A percentile compares a stretch with the other conserved stretches of the same genome.
Conservation (phyloP, 2,329 filamentous ascomycete species). For the Rosellinia necatrix region DNA sequence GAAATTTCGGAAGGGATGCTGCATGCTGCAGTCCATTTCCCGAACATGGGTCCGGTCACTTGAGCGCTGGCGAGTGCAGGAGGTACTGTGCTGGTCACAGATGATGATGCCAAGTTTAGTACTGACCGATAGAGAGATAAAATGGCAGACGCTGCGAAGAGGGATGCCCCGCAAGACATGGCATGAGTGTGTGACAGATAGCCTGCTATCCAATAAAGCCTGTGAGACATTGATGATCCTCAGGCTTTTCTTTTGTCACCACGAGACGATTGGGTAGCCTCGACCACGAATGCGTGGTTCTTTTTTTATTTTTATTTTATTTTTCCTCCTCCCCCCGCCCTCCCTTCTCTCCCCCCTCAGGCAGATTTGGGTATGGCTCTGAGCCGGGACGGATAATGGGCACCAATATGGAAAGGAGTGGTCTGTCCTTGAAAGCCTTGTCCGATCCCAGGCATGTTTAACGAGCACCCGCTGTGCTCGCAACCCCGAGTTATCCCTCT, state of each 20-base stretch:
- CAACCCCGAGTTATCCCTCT: background rate
- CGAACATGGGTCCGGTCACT: conserved; percentile 28
- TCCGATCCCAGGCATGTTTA: conserved; percentile 31
- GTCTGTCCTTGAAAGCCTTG: conserved; percentile 24
- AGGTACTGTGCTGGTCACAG: background rate
- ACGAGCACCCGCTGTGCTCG: conserved; percentile 26
- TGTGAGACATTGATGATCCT: conserved; percentile 25
- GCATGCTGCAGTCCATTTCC: conserved; percentile 31
- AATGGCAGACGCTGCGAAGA: conserved; percentile 20
- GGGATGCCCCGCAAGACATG: conserved; percentile 23
- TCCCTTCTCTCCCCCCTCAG: too few species aligned
- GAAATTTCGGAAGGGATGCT: conserved; percentile 33
- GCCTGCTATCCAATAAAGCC: conserved; percentile 22
- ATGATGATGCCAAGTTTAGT: conserved; percentile 12
- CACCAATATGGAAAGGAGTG: conserved; percentile 18
- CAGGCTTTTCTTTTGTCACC: conserved; percentile 20
- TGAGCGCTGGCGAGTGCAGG: conserved; percentile 13
- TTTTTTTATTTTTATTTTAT: too few species aligned
- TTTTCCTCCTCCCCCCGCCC: too few species aligned
- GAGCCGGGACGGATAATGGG: conserved; percentile 16
- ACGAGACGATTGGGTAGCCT: conserved; percentile 22
- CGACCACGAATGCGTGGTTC: conserved; percentile 27
- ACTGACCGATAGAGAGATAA: conserved; percentile 7
- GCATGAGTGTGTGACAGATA: conserved; percentile 18
- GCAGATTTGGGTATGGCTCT: conserved; percentile 11